A percentile compares a stretch with the other conserved stretches of the same genome.
These are phyloP conservation scores for Floccularia luteovirens DNA, from an alignment of 768 basidiomycete species.

Conservation along the genomic window DNA sequence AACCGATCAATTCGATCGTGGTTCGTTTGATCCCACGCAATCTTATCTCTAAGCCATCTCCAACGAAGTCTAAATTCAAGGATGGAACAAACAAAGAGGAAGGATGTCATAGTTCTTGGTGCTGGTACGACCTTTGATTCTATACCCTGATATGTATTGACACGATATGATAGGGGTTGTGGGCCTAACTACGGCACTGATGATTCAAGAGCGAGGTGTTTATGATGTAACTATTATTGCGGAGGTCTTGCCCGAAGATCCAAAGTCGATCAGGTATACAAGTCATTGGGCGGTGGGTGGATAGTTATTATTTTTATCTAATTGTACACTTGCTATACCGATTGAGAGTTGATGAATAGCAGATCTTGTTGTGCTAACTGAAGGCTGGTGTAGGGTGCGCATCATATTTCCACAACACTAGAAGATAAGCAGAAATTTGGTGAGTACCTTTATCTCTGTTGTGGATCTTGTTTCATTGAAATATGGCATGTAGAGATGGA, in stretches of 20 bases:
- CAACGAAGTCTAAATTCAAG: too few relatives aligned
- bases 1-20: too few relatives aligned
- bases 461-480: constrained; percentile 1
- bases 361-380: too few relatives aligned
- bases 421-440: constrained; percentile 49
- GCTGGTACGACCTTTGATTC: constrained; percentile 20
- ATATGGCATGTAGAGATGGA: constrained; percentile 63
- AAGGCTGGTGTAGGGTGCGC: constrained; percentile 75
- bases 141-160: constrained; percentile 3
- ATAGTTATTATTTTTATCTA: too few relatives aligned
- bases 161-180: constrained; percentile 50
- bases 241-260: constrained; percentile 65
- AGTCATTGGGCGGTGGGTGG: constrained; percentile 76
- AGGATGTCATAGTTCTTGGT: constrained; percentile 27
- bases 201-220: constrained; percentile 52
- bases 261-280: constrained; percentile 67
- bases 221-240: constrained; percentile 67
- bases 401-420: constrained; percentile 58
- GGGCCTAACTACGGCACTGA: constrained; percentile 70
- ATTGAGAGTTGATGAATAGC: background rate
- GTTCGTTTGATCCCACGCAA: too few relatives aligned
- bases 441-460: constrained; percentile 16
- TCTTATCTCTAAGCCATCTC: too few relatives aligned
- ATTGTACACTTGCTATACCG: background rate
- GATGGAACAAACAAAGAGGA: too few relatives aligned